Base-by-base conservation (phyloP, 805 yeast species). In the Wickerhamomyces tratensis region DNA sequence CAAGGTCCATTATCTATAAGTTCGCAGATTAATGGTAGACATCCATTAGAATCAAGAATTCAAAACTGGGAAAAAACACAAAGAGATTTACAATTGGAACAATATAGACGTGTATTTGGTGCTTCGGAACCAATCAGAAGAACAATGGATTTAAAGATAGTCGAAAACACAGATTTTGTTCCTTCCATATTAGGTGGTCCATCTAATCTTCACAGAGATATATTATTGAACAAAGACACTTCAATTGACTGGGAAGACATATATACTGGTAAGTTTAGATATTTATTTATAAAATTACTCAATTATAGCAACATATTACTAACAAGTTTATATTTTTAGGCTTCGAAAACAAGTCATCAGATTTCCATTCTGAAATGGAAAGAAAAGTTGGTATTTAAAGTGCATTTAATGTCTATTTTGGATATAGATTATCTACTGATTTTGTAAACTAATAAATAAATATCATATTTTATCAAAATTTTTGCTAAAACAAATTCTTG, bases 221-320 rank as follows among this genome's bases (percentile, higher is more conserved):
- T 93, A 41, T 69, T 93, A 44, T 59, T 77, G 57, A 86, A 86
- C 65, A 81, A 76, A 55, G 98, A 93, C 45, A 63, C 80, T 20
- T 62, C 77, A 13, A 66, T 91, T 36, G 96, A 86, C 53, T 91
- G 98, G 97, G 98, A 93, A 55, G 98, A 93, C 55, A 73, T 91
- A 20, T 89, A 89, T 61, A 69, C 70, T 27, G 82, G 74, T 59
- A 54, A 43, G 62, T 27, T 27, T 27, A 4, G 20, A 20, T 20
- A 20, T 20, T 55, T 11, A 29, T 29, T 29, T 9, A 2, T 2
- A 39, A 12, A n/a, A 6, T 12, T 12, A 5, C 25, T 14, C n/a
- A 6, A 14, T 26, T 25, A 15, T 11, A 5, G 20, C 14, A 30
- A 25, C 26, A 5, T 31, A n/a, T 6, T 20, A 12, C 31, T n/a